These are phyloP conservation scores for Umbelopsis isabellina DNA, from an alignment of 192 early-diverging fungal genomes.

Conservation along the genomic window DNA sequence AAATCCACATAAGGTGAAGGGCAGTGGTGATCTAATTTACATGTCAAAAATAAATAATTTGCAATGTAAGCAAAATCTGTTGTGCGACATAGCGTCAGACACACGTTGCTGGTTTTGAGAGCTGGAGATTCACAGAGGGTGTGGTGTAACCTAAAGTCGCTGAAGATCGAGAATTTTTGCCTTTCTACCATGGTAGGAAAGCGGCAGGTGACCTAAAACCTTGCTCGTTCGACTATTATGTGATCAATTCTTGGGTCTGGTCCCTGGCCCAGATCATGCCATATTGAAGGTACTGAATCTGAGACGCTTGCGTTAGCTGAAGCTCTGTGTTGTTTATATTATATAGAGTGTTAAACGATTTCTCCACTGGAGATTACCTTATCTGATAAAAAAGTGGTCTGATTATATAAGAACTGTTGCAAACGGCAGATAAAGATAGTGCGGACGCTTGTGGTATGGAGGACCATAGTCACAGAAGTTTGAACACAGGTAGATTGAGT, in stretches of 20 bases:
- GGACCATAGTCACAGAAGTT: neutral
- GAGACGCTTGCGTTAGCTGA: neutral
- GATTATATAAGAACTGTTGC: too few relatives aligned
- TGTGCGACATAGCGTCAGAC: neutral
- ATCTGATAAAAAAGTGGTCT: too few relatives aligned
- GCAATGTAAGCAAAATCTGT: neutral
- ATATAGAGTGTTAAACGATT: too few relatives aligned
- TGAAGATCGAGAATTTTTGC: neutral
- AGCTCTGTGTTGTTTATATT: too few relatives aligned
- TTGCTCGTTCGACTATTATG: neutral
- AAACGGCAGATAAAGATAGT: too few relatives aligned
- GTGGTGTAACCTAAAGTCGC: neutral
- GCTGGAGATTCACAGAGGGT: neutral
- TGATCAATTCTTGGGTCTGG: neutral
- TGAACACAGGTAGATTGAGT: neutral
- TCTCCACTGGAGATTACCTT: too few relatives aligned
- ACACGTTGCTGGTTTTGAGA: neutral
- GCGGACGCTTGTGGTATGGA: too few relatives aligned
- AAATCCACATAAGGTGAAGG: too few relatives aligned
- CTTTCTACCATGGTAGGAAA: constrained; percentile 11
- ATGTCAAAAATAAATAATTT: too few relatives aligned
- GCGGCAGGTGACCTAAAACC: neutral
- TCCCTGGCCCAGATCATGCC: neutral
- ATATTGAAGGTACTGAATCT: neutral
- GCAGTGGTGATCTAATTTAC: too few relatives aligned